Base-by-base conservation (phyloP, 2,329 filamentous ascomycete genomes). In the Magnaporthiopsis poae region DNA sequence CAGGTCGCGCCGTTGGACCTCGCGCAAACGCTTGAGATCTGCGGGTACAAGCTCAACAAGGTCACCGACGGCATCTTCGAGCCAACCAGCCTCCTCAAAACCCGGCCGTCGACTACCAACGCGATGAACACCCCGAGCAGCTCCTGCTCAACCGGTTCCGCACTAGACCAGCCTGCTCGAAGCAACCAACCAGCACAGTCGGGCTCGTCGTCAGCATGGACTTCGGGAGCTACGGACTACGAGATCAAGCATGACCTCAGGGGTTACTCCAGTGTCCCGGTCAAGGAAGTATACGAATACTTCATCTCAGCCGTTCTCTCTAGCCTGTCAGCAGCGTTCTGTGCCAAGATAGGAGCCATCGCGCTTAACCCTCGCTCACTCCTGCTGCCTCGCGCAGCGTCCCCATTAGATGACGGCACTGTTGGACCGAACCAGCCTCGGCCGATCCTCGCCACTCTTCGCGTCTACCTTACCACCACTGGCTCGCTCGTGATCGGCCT, bases 401-500 rank as follows among this genome's bases (percentile, higher is more conserved):
- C 73, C n/a, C 67, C 71, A 21, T 71, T 72, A 36, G 74, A 77
- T 35, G 72, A 70, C 35, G 72, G 74, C 62, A 52, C 60, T 18
- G 52, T 63, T n/a, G 65, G 64, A 25, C 35, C 64, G n/a, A 61
- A 62, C 8, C 67, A 69, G 21, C 62, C 66, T 39, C 69, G 72
- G 31, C 68, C 82, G 2, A 73, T 84, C 29, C 68, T 78, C 3
- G 84, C 81, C 2, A 84, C 81, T 8, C 78, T 87, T 21, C 80
- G 81, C 63, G 78, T 82, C 11, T 84, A 84, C 68, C 72, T 87
- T 64, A 86, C 84, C 7, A 86, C 82, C 1, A 82, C 82, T 0
- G 85, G 85, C 2, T 79, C 79, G 13, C 75, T 87, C 9, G 74
- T 86, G 18, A 75, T 86, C 33, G 80, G 79, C 60, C 71, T 87